Conservation (phyloP, 768 basidiomycete genomes). For the Imleria badia region DNA sequence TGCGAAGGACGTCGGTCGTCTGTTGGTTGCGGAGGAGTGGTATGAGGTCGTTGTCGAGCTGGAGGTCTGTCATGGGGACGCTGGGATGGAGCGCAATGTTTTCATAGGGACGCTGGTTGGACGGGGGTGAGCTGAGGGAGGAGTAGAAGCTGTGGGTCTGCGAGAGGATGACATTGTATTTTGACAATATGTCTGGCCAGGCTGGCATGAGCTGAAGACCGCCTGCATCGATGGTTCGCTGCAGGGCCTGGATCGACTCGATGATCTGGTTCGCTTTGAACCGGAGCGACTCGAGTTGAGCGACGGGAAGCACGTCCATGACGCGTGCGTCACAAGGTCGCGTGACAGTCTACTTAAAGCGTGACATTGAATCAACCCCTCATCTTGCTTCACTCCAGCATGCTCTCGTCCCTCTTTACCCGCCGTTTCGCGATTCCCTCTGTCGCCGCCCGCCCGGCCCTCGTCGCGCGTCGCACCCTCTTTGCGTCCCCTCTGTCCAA, state of each 20-base stretch:
- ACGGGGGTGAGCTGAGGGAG: conserved; percentile 48
- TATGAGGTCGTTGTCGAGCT: conserved; percentile 72
- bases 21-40: conserved; percentile 78
- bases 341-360: conserved; percentile 12
- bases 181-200: conserved; percentile 85
- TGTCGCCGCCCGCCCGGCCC: not conserved
- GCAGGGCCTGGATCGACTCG: conserved; percentile 68
- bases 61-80: conserved; percentile 54
- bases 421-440: not conserved
- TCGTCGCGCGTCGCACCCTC: conserved; percentile 27
- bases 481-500: conserved; percentile 20
- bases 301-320: conserved; percentile 48
- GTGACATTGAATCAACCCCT: conserved; percentile 14
- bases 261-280: conserved; percentile 80
- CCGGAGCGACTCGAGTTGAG: conserved; percentile 72
- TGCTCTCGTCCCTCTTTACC: conserved; percentile 18
- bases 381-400: not conserved
- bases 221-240: conserved; percentile 60
- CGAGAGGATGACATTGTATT: conserved; percentile 81
- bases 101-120: conserved; percentile 48
- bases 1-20: conserved; percentile 69
- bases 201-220: conserved; percentile 63
- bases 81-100: conserved; percentile 68
- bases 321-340: conserved; percentile 8
- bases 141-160: conserved; percentile 79